These are phyloP conservation scores for Heliamphora pulchella DNA, from an alignment of 179 eudicot species.

Conservation along the genomic window DNA sequence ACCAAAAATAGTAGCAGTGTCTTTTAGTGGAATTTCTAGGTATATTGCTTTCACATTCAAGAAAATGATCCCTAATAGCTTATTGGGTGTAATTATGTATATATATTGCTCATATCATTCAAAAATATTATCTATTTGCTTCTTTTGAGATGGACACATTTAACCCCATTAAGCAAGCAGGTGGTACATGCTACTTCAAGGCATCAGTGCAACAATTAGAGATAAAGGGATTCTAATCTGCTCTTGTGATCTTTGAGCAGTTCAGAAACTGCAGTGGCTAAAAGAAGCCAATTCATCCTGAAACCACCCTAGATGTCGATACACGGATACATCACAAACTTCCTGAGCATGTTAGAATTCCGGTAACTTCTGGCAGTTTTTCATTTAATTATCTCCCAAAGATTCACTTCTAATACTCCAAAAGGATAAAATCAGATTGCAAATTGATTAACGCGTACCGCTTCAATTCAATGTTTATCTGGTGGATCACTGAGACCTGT, in stretches of 20 bases:
- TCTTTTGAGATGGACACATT: neutral
- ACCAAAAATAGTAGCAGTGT: neutral
- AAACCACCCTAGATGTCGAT: neutral
- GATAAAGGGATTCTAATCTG: neutral
- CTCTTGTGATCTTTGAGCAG: neutral
- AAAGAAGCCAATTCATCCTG: slow-evolving; percentile 8
- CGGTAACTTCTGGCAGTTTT: neutral
- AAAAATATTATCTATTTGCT: neutral
- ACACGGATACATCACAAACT: neutral
- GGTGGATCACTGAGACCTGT: slow-evolving; percentile 83
- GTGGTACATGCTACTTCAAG: neutral
- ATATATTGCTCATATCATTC: neutral
- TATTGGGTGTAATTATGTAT: neutral
- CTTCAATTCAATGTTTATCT: slow-evolving; percentile 58
- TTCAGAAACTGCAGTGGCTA: neutral
- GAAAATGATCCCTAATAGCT: neutral
- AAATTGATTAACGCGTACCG: slow-evolving; percentile 35
- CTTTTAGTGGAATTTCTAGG: neutral
- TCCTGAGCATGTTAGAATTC: neutral
- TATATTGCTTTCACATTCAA: neutral
- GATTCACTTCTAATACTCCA: neutral
- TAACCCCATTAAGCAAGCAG: neutral
- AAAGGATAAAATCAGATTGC: neutral
- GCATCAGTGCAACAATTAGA: neutral
- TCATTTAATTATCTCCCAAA: neutral